Conservation (phyloP, 352 stramenopile genomes). For the Globisporangium spinosum region DNA sequence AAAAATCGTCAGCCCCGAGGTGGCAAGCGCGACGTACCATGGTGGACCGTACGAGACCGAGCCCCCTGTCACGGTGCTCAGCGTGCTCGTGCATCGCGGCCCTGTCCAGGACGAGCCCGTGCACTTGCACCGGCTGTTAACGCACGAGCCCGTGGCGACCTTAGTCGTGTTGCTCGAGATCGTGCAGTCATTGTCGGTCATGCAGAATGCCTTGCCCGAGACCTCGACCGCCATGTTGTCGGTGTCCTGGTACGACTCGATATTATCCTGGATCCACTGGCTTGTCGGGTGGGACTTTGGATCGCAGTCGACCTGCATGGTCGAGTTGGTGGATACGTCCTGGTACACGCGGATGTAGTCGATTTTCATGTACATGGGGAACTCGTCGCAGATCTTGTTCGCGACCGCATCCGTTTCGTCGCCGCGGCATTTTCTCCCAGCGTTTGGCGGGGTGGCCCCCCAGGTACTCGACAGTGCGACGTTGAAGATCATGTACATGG, state of each 20-base stretch:
- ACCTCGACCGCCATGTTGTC: constrained; percentile 26
- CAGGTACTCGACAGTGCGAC: constrained; percentile 40
- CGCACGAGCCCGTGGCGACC: constrained; percentile 30
- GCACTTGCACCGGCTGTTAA: constrained; percentile 30
- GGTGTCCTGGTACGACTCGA: constrained; percentile 28
- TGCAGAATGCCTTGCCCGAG: constrained; percentile 25
- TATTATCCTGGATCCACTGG: constrained; percentile 33
- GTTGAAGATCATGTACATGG: constrained; percentile 58
- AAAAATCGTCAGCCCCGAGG: constrained; percentile 1
- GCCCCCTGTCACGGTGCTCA: background rate
- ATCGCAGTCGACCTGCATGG: constrained; percentile 29
- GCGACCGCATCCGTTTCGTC: constrained; percentile 20
- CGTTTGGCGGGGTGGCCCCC: constrained; percentile 34
- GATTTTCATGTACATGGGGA: constrained; percentile 64
- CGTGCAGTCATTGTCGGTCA: constrained; percentile 28
- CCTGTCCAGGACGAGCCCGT: constrained; percentile 29
- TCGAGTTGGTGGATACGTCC: constrained; percentile 22
- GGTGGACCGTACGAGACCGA: constrained; percentile 9
- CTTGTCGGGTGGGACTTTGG: constrained; percentile 30
- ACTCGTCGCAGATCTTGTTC: constrained; percentile 42
- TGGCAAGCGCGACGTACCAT: constrained; percentile 1
- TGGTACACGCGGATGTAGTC: constrained; percentile 89
- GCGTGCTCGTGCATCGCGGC: constrained; percentile 26
- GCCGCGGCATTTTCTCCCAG: constrained; percentile 24
- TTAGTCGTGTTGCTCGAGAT: constrained; percentile 23